Base-by-base conservation (phyloP, 352 stramenopile genomes). In the Pythium brassicae region DNA sequence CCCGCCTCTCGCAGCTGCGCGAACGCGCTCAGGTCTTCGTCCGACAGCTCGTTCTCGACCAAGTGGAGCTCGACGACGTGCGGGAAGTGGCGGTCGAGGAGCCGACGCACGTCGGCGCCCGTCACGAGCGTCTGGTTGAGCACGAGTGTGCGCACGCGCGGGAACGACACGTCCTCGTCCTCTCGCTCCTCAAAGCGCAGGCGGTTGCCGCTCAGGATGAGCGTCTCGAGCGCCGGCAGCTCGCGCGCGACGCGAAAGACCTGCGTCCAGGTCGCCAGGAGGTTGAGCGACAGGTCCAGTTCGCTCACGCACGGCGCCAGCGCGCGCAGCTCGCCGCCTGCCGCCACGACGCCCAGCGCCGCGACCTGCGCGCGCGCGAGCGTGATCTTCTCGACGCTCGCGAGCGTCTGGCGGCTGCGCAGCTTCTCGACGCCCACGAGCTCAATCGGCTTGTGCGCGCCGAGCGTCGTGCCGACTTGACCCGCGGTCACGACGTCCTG, bases 361-460 rank as follows among this genome's bases (percentile, higher is more conserved):
- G 58, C 43, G 55, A 93, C 79, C 52, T 86, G 77, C 64, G 72
- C 87, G 14, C 69, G 61, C 10, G 78, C 70, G 0, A 94, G 60
- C 37, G 86, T 90, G 62, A 94, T 83, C 50, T 92, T 89, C 60
- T 84, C 76, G 47, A 95, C 69, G 0, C 68, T 87, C 26, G 69
- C 62, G 39, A 93, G 63, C 17, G 78, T 88, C 46, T 44, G 39
- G 15, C 39, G 39, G 39, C 39, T 44, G 17, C 39, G 39, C 17
- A 62, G 55, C 55, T 62, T 62, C 49, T 50, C 47, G 20, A 62
- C 55, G 27, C 55, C 55, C 40, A 62, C 55, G 35, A 92, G 68
- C 53, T 93, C 78, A 49, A 95, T 94, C 32, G 76, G 72, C 27
- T 86, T 85, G 35, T 81, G 69, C 50, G 73, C 87, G 10, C 85